phyloP scores from a whole-genome alignment of 352 stramenopile species.

The Phytophthora fragariae region DNA sequence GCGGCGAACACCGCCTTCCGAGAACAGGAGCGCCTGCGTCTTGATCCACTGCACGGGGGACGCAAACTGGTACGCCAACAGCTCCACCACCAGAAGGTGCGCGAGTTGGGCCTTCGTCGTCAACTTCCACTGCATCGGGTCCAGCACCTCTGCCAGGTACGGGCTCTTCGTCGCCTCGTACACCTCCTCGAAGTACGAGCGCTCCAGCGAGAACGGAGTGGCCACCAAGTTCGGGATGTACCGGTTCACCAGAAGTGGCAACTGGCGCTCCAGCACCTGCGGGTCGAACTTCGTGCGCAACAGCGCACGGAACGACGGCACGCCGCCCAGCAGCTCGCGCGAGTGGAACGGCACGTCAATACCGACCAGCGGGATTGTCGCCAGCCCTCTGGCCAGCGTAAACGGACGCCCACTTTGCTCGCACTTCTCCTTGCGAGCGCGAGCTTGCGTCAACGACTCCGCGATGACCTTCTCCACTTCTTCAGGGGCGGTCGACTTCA shows the following conservation, averaged over 20 bases:
- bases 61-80: conserved; percentile 91
- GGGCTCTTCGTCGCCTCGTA: conserved; percentile 77
- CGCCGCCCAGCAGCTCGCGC: conserved; percentile 78
- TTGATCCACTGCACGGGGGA: conserved; percentile 92
- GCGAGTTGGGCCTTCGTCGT: conserved; percentile 73
- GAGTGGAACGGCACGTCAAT: conserved; percentile 94
- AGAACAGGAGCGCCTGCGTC: conserved; percentile 84
- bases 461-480: conserved; percentile 63
- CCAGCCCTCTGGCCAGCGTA: conserved; percentile 62
- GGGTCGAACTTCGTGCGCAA: conserved; percentile 77
- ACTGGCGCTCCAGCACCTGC: conserved; percentile 70
- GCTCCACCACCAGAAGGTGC: conserved; percentile 83
- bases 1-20: conserved; percentile 58
- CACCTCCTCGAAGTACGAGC: conserved; percentile 80
- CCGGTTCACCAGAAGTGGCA: conserved; percentile 71
- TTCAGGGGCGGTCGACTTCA: conserved; percentile 54
- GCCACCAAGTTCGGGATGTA: conserved; percentile 92
- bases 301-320: conserved; percentile 82
- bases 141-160: conserved; percentile 68
- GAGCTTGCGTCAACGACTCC: conserved; percentile 65
- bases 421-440: conserved; percentile 67
- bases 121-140: conserved; percentile 76
- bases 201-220: conserved; percentile 79
- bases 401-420: conserved; percentile 65
- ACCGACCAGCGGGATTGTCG: conserved; percentile 88